Evolutionary conservation across 2,329 filamentous ascomycete genomes (phyloP), one percentile per base, ranked within the genome.

Genomic region (Cytospora mali): DNA sequence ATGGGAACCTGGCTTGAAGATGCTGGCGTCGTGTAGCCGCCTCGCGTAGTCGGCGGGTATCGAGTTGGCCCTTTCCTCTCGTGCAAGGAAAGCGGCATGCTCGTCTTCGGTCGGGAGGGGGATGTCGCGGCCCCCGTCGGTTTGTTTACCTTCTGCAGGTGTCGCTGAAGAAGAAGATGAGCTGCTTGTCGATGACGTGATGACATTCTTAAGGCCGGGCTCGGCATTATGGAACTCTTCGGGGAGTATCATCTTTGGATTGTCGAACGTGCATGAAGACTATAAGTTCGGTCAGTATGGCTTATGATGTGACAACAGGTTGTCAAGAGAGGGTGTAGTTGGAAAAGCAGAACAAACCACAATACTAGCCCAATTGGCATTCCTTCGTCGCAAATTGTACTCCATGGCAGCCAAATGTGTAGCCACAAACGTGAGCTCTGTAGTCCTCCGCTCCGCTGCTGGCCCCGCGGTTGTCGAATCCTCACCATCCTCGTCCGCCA

Each of bases 381-480:
- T 98, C 58, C 95, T 84, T 52, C 87, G 82, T 58, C 87, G 80
- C 54, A 92, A 78, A 52, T 88, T 90, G 77, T 86, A 85, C 75
- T 99, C 95, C 86, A 92, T 92, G 7, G 94, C 90, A 0, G 93
- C 92, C 61, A 98, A 80, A 75, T 99, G 95, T 14, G 93, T 91
- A 46, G 91, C 88, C 48, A 96, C 88, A 73, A 98, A 95, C 0
- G 92, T 97, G 61, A 97, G 75, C 69, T 91, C 85, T 28, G 89
- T 84, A 5, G 78, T 78, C 55, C 66, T 71, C 14, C 58, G 74
- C 60, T 68, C 69, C 23, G 58, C 28, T 5, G 56, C 48, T 16
- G 23, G 18, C 10, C 48, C 21, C 11, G 31, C 56, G 28, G 48
- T 18, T 23, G 31, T 69, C 11, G 66, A 68, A 6, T 35, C 48